Conservation (phyloP, 306 rosid genomes). For the Crataegus laevigata region DNA sequence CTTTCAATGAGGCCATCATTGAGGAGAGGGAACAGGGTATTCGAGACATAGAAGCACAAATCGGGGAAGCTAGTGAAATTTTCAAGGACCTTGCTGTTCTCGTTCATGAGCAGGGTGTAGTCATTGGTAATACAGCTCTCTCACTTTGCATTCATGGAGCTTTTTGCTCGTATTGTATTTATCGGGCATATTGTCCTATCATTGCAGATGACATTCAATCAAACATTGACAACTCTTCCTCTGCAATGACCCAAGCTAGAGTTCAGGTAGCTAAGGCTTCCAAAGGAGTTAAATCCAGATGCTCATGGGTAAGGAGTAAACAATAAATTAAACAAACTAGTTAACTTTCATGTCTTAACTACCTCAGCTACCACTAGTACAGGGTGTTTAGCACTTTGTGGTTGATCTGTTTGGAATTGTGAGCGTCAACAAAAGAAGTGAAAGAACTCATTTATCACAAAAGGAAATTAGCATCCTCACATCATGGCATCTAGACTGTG, state of each 20-base stretch:
- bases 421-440: background rate
- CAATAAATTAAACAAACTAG: background rate
- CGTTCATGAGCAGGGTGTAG: conserved; percentile 72
- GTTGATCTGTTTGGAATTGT: too few species aligned
- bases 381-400: too few species aligned
- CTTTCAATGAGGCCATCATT: conserved; percentile 79
- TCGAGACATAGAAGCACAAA: conserved; percentile 62
- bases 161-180: conserved; percentile 7
- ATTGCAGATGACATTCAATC: conserved; percentile 65
- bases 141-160: background rate
- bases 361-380: background rate
- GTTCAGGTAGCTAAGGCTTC: conserved; percentile 56
- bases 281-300: conserved; percentile 53
- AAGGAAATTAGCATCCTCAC: background rate
- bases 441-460: background rate
- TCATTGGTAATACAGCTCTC: conserved; percentile 47
- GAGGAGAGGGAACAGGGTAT: conserved; percentile 83
- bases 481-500: background rate
- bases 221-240: conserved; percentile 51
- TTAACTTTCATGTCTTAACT: background rate
- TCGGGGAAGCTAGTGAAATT: conserved; percentile 64
- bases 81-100: conserved; percentile 85
- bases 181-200: background rate
- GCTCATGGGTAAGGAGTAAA: conserved; percentile 48
- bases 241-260: conserved; percentile 47